phyloP scores from a whole-genome alignment of 768 basidiomycete genomes.

The Pholiota conissans region DNA sequence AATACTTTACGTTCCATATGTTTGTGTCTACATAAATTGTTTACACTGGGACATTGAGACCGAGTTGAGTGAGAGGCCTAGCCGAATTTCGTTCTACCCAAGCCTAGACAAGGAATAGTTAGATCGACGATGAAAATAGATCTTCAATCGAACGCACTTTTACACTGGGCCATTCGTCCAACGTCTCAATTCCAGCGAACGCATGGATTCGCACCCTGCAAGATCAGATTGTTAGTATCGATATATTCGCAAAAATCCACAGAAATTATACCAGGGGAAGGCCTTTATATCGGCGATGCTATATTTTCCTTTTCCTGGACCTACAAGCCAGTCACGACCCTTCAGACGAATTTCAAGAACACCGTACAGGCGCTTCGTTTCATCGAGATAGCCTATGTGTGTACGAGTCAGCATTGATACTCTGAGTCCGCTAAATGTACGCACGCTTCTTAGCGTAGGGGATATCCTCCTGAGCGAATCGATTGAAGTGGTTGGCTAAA shows the following conservation, averaged over 20 bases:
- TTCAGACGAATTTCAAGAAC: constrained; percentile 80
- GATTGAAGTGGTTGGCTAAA: constrained; percentile 68
- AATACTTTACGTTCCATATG: too few species aligned
- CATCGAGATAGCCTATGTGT: constrained; percentile 66
- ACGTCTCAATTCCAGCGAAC: constrained; percentile 49
- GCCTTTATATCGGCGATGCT: constrained; percentile 75
- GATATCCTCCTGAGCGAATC: constrained; percentile 64
- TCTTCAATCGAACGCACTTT: constrained; percentile 41
- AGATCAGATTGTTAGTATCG: too few species aligned
- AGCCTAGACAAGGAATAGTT: constrained; percentile 10
- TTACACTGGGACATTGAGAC: constrained; percentile 14
- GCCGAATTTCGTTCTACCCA: constrained; percentile 20
- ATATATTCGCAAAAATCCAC: too few species aligned
- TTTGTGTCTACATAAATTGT: too few species aligned
- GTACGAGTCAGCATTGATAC: neutral
- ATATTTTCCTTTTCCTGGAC: constrained; percentile 67
- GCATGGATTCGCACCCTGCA: constrained; percentile 54
- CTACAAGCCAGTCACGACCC: constrained; percentile 76
- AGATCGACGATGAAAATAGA: neutral
- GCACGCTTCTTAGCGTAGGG: constrained; percentile 68
- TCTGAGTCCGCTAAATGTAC: constrained; percentile 17
- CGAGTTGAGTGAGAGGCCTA: constrained; percentile 14
- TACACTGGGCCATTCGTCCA: constrained; percentile 66
- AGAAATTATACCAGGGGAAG: constrained; percentile 51
- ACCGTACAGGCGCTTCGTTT: constrained; percentile 81